Evolutionary conservation across 2,329 filamentous ascomycete genomes (phyloP), one percentile per base, ranked within the genome.

Genomic region (Epichloe glyceriae): DNA sequence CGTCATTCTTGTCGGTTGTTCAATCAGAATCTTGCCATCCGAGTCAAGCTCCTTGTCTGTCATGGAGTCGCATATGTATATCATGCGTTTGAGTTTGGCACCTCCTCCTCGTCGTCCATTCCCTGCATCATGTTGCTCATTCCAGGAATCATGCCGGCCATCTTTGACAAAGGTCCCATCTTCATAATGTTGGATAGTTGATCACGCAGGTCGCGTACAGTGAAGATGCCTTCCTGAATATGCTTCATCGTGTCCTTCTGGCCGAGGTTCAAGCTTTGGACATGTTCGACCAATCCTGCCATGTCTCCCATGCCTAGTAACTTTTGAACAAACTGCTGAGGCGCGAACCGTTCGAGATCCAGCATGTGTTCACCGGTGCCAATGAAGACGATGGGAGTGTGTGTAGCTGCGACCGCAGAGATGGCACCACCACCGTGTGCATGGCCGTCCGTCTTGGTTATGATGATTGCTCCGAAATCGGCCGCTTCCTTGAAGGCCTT

Each of bases 161-260:
- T 94, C 67, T 98, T 97, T 17, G 87, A 94, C 1, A 98, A 72
- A 0, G 93, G 93, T 0, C 93, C 93, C 93, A 98, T 97, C 73
- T 98, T 98, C 89, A 97, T 96, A 63, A 98, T 96, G 62, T 97
- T 97, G 52, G 85, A 86, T 12, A 98, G 81, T 64, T 98, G 94
- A 65, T 98, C 93, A 19, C 93, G 82, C 58, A 98, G 77, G 65
- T 98, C 93, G 50, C 93, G 85, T 35, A 98, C 79, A 0, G 93
- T 95, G 68, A 97, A 98, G 56, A 96, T 90, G 51, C 93, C 93
- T 62, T 96, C 91, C 6, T 88, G 86, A 57, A 98, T 94, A 71
- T 98, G 91, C 74, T 98, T 98, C 77, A 98, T 96, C 3, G 93
- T 97, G 61, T 97, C 91, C 70, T 98, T 97, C 58, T 96, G 93